Evolutionary conservation across 306 rosid species (phyloP), one percentile per base, ranked within the genome.

Genomic region (Spatholobus suberectus): DNA sequence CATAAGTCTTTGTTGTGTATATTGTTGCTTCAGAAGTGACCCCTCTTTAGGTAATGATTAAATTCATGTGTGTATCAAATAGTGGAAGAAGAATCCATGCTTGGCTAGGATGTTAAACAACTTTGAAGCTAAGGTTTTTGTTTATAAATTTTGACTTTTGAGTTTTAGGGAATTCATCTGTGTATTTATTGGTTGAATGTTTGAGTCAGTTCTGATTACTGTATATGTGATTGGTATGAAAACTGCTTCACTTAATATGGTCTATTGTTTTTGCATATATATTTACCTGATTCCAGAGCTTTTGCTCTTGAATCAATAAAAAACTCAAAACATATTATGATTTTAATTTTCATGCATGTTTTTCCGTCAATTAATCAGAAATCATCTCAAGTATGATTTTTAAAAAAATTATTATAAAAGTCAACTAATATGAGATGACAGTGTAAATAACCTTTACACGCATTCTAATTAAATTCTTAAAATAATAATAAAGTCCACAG

Each of bases 121-220:
- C 46, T 15, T 54, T 54, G 27, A 72, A 81, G 24, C 34, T n/a
- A 26, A 49, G 17, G 32, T 65, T 17, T 34, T 13, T 85, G 52
- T n/a, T 23, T n/a, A 15, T 12, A 38, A 14, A 13, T 73, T 65
- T 55, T 81, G 26, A 46, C 43, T 27, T 51, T 65, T 81, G 26
- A 46, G 52, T 27, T 51, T 65, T 78, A 14, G 46, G 26, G 21
- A 68, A 43, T 77, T 72, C 62, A 43, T 44, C 44, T 47, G 24
- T 47, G 23, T 29, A 6, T 3, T 32, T 57, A 20, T 68, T 76
- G 65, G 65, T 67, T 40, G 34, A 37, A 41, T 57, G 72, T 35
- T 52, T 38, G 20, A 49, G 35, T 69, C 13, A 18, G 24, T 70
- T 62, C 35, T 76, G 73, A 38, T 82, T 37, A 74, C 66, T 75